Percentiles rank a stretch among this genome's conserved stretches.
Evolutionary conservation across 2,329 filamentous ascomycete genomes (phyloP).

Genomic region (Pseudogymnoascus sp.): DNA sequence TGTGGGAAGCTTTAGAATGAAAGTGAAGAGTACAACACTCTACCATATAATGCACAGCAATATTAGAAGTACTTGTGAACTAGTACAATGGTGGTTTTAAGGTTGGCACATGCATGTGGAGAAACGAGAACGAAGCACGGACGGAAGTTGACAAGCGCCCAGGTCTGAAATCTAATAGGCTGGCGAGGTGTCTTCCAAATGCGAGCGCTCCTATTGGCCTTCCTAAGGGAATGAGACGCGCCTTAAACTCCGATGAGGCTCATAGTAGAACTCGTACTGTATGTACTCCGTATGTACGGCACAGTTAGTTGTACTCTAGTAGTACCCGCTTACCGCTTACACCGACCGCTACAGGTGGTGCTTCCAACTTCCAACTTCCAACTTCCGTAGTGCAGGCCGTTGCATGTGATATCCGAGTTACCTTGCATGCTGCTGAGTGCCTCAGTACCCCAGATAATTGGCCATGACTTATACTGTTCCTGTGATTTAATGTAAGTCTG

Average conservation of each 20-base stretch:
- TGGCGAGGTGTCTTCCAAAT: neutral
- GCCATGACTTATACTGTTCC: neutral
- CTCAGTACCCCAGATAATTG: neutral
- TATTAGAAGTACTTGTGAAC: neutral
- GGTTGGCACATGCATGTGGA: constrained; percentile 8
- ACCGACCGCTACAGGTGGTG: neutral
- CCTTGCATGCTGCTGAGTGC: neutral
- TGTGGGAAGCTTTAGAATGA: neutral
- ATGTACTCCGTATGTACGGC: too few relatives aligned
- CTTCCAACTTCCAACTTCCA: constrained; percentile 7
- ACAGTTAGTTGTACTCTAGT: neutral
- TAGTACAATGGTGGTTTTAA: neutral
- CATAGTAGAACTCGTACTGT: neutral
- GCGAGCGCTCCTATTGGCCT: neutral
- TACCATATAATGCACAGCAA: neutral
- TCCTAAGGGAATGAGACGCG: neutral
- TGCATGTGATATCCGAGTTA: neutral
- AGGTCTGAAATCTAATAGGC: neutral
- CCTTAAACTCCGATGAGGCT: constrained; percentile 2
- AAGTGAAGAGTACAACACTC: neutral
- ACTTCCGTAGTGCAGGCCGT: neutral
- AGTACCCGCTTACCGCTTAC: neutral
- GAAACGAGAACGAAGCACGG: neutral
- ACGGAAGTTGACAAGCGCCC: neutral
- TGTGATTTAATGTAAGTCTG: neutral